These are phyloP conservation scores for Suillus luteus DNA, from an alignment of 768 basidiomycete species.

Conservation along the genomic window DNA sequence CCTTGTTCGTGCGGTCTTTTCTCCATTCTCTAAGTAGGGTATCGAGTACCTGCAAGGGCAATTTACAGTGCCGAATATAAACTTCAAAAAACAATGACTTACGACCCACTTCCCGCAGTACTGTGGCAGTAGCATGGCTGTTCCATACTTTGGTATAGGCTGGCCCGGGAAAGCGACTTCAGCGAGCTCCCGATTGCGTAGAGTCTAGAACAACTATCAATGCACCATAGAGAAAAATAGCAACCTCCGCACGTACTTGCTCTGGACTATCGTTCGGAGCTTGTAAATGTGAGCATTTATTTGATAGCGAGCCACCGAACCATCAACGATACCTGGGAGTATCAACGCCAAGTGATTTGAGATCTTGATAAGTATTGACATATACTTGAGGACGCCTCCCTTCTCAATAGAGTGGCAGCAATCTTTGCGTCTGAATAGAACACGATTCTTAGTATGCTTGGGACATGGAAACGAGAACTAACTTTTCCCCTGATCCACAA, in stretches of 20 bases:
- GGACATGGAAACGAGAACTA: constrained; percentile 20
- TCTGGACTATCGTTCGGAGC: constrained; percentile 69
- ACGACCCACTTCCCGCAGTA: constrained; percentile 89
- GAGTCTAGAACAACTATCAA: constrained; percentile 30
- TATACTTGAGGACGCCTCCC: constrained; percentile 69
- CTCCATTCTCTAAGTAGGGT: constrained; percentile 66
- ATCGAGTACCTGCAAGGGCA: constrained; percentile 60
- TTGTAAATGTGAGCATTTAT: constrained; percentile 29
- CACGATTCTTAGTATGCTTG: constrained; percentile 9
- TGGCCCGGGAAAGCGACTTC: constrained; percentile 63
- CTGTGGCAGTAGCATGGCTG: constrained; percentile 60
- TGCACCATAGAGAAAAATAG: background rate
- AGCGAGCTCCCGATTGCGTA: constrained; percentile 62
- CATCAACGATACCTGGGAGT: constrained; percentile 59
- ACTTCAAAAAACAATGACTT: constrained; percentile 24
- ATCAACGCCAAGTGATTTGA: constrained; percentile 89
- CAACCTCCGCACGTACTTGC: constrained; percentile 46
- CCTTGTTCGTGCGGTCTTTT: constrained; percentile 74
- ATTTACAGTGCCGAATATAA: background rate
- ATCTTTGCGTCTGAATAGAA: constrained; percentile 53
- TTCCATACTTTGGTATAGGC: constrained; percentile 56
- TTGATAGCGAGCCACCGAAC: constrained; percentile 7
- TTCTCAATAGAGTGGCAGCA: constrained; percentile 51
- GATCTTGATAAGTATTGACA: constrained; percentile 81
- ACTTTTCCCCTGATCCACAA: constrained; percentile 68